Conservation (phyloP, 257 asterid species). For the Solanum rostratum region DNA sequence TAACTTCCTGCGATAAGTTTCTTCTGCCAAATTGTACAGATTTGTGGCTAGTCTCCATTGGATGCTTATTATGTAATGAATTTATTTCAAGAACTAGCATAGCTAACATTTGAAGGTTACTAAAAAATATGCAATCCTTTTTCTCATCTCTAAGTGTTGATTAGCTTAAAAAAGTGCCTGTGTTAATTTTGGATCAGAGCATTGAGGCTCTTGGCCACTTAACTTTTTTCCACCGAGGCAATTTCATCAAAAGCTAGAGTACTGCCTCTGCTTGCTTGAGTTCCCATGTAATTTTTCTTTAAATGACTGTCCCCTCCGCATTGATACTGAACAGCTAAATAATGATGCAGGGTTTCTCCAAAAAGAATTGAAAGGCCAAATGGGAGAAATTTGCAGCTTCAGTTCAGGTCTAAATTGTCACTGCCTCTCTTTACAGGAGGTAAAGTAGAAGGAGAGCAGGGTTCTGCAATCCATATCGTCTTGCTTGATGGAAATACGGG, state of each 20-base stretch:
- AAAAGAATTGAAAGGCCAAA: conserved; percentile 13
- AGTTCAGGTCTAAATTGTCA: conserved; percentile 19
- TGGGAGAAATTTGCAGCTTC: conserved; percentile 20
- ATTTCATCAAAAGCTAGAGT: neutral
- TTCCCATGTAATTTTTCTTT: neutral
- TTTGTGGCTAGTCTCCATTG: neutral
- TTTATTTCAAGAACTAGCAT: neutral
- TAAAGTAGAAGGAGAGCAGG: conserved; percentile 17
- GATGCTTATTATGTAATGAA: neutral
- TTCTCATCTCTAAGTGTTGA: neutral
- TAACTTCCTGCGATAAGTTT: neutral
- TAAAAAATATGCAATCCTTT: neutral
- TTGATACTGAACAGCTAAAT: neutral
- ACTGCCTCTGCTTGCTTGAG: neutral
- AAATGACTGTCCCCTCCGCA: neutral
- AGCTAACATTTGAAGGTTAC: neutral
- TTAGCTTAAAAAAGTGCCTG: neutral
- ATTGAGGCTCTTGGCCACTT: neutral
- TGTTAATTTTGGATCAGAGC: neutral
- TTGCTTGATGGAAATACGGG: conserved; percentile 19
- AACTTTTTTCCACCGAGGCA: neutral
- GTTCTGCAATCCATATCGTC: conserved; percentile 11
- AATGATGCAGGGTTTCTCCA: conserved; percentile 10
- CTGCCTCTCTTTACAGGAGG: conserved; percentile 24
- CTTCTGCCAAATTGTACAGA: neutral